A percentile compares a stretch with the other conserved stretches of the same genome.
These are phyloP conservation scores for Rhizoclosmatium sp. DNA, from an alignment of 192 early-diverging fungal species.

Conservation along the genomic window DNA sequence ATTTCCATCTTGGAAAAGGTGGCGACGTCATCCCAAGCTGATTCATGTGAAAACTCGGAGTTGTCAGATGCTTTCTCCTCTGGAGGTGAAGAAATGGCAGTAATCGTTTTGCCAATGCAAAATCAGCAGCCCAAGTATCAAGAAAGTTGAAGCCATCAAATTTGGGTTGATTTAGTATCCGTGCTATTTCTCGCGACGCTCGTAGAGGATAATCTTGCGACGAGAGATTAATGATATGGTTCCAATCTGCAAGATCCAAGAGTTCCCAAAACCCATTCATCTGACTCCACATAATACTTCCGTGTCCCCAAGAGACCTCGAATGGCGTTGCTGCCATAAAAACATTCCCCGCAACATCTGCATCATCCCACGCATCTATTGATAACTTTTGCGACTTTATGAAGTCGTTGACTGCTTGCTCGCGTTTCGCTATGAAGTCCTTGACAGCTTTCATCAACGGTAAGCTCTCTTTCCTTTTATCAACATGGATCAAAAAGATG, in stretches of 20 bases:
- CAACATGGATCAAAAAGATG: constrained; percentile 57
- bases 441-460: not conserved
- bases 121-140: constrained; percentile 49
- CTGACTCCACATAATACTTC: constrained; percentile 54
- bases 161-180: constrained; percentile 24
- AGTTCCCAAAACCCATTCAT: constrained; percentile 57
- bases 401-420: constrained; percentile 22
- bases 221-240: constrained; percentile 57
- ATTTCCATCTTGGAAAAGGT: constrained; percentile 44
- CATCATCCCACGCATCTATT: too few relatives aligned
- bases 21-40: constrained; percentile 36
- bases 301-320: constrained; percentile 54
- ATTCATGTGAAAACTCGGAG: constrained; percentile 21
- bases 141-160: constrained; percentile 45
- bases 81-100: constrained; percentile 4
- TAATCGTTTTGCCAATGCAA: constrained; percentile 9
- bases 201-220: constrained; percentile 55
- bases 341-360: constrained; percentile 36
- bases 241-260: constrained; percentile 62
- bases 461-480: not conserved
- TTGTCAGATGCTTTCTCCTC: not conserved
- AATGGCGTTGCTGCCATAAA: constrained; percentile 45
- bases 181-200: constrained; percentile 44
- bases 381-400: not conserved
- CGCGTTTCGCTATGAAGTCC: constrained; percentile 15